Base-by-base conservation (phyloP, 148 eudicot genomes). In the Cornus florida region DNA sequence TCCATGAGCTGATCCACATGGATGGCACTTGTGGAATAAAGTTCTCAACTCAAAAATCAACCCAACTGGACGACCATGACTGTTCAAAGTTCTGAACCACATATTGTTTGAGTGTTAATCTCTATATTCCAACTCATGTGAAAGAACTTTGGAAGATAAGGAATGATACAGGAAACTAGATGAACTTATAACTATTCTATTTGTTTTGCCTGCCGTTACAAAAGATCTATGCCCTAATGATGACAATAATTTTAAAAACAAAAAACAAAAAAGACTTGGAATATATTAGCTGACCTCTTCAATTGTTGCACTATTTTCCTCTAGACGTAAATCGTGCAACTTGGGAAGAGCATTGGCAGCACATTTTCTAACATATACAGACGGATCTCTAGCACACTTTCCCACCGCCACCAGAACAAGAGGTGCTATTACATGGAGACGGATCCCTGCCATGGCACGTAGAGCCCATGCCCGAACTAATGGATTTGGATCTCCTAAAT, bases 391-490 rank as follows among this genome's bases (percentile, higher is more conserved):
- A 2, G 98, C 95, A 90, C 98, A 92, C 86, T 97, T 97, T 77
- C 86, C 86, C 74, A 91, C 94, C 75, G 99, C 98, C 80, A 89
- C 89, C 79, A 97, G 71, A 82, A 97, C 98, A 72, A 97, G 84
- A 73, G 94, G 95, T 48, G 96, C 88, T 65, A 92, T 89, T 35
- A 84, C 97, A 90, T 97, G 98, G 73, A 97, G 85, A 71, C 99
- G 97, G 66, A 97, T 97, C 73, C 99, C 99, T 17, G 99, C 98
- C 99, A 97, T 97, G 38, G 99, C 90, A 77, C 99, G 99, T 35
- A 97, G 98, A 79, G 99, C 99, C 98, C 98, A 94, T 46, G 99
- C 99, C 77, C 99, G 87, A 76, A 97, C 99, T 87, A 97, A 87
- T 81, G 99, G 97, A 74, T 94, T 97, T 53, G 93, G 90, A 86